These are phyloP conservation scores for Coniophora puteana DNA, from an alignment of 1,284 basidiomycete species.

Conservation along the genomic window DNA sequence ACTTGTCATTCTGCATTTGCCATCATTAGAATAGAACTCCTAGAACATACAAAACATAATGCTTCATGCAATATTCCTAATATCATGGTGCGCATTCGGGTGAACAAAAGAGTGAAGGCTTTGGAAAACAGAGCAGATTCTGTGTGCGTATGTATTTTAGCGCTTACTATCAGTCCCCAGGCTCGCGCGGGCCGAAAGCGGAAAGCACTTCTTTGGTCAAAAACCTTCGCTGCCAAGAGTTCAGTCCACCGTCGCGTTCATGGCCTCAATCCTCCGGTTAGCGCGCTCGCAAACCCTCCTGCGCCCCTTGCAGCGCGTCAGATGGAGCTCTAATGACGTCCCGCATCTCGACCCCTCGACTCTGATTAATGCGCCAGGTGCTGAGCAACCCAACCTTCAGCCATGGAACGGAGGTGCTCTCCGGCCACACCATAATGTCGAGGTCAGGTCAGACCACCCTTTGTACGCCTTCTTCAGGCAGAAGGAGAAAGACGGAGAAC, in stretches of 20 bases:
- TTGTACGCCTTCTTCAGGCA: conserved; percentile 73
- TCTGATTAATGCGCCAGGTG: conserved; percentile 2
- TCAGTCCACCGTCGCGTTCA: too few relatives aligned
- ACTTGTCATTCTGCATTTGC: background rate
- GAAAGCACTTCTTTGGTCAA: conserved; percentile 5
- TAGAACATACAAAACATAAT: too few relatives aligned
- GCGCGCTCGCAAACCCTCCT: conserved; percentile 14
- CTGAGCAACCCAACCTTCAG: background rate
- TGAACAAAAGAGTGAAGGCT: too few relatives aligned
- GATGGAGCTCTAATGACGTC: conserved; percentile 21
- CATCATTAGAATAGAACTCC: background rate
- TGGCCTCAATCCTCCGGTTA: conserved; percentile 19
- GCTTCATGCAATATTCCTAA: too few relatives aligned
- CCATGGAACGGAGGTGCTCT: conserved; percentile 20
- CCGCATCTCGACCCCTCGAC: background rate
- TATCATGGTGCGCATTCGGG: too few relatives aligned
- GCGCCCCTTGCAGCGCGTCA: conserved; percentile 12
- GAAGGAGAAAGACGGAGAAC: conserved; percentile 35
- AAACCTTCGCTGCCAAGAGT: conserved; percentile 4
- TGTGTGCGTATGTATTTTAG: too few relatives aligned
- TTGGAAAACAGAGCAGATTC: too few relatives aligned
- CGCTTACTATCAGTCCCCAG: too few relatives aligned
- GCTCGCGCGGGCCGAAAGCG: background rate
- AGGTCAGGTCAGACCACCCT: conserved; percentile 58
- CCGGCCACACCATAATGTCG: conserved; percentile 40